phyloP scores from a whole-genome alignment of 306 rosid genomes.

The Citrullus colocynthis region DNA sequence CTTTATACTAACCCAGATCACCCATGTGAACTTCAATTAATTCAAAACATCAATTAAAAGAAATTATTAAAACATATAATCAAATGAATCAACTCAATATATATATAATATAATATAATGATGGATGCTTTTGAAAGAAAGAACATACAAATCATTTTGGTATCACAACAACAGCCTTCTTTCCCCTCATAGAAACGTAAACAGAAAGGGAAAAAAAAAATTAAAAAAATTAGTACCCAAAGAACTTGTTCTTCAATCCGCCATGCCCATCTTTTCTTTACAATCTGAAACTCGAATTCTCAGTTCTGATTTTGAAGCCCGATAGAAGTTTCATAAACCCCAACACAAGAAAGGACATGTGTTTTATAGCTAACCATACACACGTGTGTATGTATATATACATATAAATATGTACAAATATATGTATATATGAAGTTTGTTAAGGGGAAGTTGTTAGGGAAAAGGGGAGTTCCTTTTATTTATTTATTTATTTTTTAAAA shows the following conservation, averaged over 20 bases:
- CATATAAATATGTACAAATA: background rate
- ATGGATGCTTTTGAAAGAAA: background rate
- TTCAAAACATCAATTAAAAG: background rate
- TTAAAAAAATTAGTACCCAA: background rate
- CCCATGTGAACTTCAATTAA: background rate
- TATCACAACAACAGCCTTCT: too few species aligned
- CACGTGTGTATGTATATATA: background rate
- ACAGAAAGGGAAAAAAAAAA: background rate
- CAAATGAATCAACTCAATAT: background rate
- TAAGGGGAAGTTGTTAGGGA: slow-evolving; percentile 8
- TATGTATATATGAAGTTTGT: background rate
- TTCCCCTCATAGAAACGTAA: background rate
- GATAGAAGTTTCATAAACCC: background rate
- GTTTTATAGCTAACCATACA: background rate
- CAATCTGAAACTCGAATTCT: background rate
- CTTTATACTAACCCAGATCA: background rate
- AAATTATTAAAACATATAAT: background rate
- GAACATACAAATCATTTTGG: background rate
- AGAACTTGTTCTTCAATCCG: background rate
- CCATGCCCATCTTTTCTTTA: background rate
- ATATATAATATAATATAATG: background rate
- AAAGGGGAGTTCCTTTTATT: background rate
- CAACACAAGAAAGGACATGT: background rate
- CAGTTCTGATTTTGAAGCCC: background rate
- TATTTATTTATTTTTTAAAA: background rate